phyloP scores from a whole-genome alignment of 352 stramenopile species.

The Blastocystis sp. region DNA sequence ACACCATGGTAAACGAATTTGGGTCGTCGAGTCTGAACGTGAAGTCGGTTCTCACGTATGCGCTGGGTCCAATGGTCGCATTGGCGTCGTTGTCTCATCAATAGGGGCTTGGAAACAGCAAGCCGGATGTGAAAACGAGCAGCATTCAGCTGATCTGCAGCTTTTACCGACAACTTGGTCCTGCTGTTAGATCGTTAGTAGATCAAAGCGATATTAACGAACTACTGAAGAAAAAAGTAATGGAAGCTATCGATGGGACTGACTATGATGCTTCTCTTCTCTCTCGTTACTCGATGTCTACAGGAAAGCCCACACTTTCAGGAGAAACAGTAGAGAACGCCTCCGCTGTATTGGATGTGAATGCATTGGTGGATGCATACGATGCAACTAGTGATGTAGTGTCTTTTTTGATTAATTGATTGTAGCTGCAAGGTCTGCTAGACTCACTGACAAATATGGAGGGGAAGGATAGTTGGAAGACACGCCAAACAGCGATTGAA shows the following conservation, averaged over 20 bases:
- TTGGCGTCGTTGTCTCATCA: neutral
- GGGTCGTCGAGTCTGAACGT: neutral
- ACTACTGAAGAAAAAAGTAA: slow-evolving; percentile 29
- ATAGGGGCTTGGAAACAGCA: slow-evolving; percentile 2
- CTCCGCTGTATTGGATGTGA: neutral
- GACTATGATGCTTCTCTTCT: neutral
- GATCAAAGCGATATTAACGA: neutral
- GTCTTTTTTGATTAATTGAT: neutral
- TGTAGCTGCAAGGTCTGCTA: neutral
- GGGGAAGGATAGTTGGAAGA: slow-evolving; percentile 45
- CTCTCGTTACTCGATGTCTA: neutral
- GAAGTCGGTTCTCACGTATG: neutral
- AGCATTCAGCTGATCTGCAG: neutral
- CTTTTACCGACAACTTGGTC: neutral
- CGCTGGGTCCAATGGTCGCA: neutral
- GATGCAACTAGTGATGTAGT: neutral
- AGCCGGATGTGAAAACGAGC: slow-evolving; percentile 12
- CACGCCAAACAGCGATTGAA: neutral
- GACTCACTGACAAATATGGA: neutral
- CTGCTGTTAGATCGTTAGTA: neutral
- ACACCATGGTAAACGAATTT: neutral
- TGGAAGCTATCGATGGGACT: neutral
- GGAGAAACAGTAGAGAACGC: neutral
- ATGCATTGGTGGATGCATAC: neutral
- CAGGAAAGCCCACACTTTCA: neutral